Percentiles rank a stretch among this genome's conserved stretches.
Conservation (phyloP, 495 filamentous ascomycete species). For the Paragyromitra xinjiangensis region DNA sequence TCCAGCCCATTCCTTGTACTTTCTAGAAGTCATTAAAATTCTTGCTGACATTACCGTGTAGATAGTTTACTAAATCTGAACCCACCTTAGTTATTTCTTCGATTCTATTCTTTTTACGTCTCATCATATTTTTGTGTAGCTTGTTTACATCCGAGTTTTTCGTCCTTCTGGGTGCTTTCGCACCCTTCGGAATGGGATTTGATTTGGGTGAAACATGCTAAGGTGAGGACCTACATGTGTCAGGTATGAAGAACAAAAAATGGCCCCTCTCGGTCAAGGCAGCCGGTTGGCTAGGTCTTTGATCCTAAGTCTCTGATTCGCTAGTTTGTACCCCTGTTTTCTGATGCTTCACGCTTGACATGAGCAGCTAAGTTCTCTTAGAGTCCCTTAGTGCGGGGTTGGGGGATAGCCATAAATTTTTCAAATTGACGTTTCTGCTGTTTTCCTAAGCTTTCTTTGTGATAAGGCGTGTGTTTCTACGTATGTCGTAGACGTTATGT, state of each 20-base stretch:
- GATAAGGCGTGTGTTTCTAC: not conserved
- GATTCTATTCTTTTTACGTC: no score
- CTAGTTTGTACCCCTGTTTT: no score
- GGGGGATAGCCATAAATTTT: not conserved
- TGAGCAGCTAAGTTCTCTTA: not conserved
- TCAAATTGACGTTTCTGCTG: not conserved
- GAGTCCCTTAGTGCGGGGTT: not conserved
- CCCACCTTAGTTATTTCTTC: not conserved
- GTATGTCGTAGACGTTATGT: not conserved
- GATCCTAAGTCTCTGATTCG: no score
- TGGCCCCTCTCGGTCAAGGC: no score
- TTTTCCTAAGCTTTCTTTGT: not conserved
- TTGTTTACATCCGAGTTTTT: no score
- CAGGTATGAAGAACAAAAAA: no score
- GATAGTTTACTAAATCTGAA: not conserved
- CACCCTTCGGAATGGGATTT: not conserved
- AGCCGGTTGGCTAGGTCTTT: no score
- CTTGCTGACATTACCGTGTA: not conserved
- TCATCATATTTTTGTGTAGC: no score
- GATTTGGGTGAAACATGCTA: not conserved
- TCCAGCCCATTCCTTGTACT: not conserved
- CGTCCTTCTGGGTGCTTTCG: not conserved
- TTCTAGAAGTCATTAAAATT: not conserved
- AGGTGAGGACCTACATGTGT: not conserved
- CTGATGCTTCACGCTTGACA: no score